A percentile compares a stretch with the other conserved stretches of the same genome.
phyloP scores from a whole-genome alignment of 345 rosid species.

The Ailanthus altissimus region DNA sequence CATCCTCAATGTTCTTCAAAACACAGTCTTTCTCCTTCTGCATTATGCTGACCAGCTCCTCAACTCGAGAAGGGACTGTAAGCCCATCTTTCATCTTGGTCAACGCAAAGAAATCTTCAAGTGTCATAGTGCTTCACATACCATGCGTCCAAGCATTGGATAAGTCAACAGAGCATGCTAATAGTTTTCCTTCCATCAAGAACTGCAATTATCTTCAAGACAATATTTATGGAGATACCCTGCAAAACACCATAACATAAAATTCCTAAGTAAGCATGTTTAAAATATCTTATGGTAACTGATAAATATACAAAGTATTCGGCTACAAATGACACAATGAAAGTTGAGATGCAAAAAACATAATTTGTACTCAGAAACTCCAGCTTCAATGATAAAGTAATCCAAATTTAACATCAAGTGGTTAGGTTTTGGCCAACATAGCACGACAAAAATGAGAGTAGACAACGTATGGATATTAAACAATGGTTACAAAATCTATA shows the following conservation, averaged over 20 bases:
- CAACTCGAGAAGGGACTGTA: conserved; percentile 65
- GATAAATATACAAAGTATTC: too few species aligned
- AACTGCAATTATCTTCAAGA: conserved; percentile 10
- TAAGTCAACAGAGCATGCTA: conserved; percentile 27
- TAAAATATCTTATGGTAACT: neutral
- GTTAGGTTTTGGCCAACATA: neutral
- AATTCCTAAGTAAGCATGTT: conserved; percentile 16
- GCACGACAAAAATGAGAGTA: neutral
- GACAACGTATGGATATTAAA: neutral
- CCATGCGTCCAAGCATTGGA: conserved; percentile 39
- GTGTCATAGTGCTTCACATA: conserved; percentile 70
- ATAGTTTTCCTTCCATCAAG: conserved; percentile 40
- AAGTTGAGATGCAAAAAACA: neutral
- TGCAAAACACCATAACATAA: conserved; percentile 27
- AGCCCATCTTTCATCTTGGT: conserved; percentile 95
- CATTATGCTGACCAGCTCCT: conserved; percentile 73
- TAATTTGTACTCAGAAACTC: neutral
- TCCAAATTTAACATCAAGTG: neutral
- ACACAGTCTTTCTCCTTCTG: conserved; percentile 62
- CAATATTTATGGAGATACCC: conserved; percentile 26
- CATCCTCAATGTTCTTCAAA: conserved; percentile 69
- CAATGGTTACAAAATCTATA: neutral
- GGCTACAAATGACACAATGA: neutral
- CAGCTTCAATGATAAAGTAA: neutral
- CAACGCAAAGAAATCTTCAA: conserved; percentile 89